phyloP scores from a whole-genome alignment of 192 early-diverging fungal genomes.

The Backusella circina region DNA sequence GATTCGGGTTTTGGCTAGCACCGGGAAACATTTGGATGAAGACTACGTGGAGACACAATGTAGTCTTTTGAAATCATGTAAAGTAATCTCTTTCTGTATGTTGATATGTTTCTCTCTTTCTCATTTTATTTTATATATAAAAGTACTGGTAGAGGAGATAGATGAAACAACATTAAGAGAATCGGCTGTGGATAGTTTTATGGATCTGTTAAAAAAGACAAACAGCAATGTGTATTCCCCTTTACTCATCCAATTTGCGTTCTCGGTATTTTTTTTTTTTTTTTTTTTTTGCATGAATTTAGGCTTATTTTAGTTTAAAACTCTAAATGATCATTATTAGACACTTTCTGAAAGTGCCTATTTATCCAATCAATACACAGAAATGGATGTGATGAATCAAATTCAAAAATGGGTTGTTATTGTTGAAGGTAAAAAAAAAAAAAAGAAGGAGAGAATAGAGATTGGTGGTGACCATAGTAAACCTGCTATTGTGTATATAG shows the following conservation, averaged over 20 bases:
- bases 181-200: not conserved
- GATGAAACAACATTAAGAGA: slow-evolving; percentile 10
- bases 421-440: slow-evolving; percentile 19
- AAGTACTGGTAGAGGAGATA: slow-evolving; percentile 5
- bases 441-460: not conserved
- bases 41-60: slow-evolving; percentile 15
- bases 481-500: not conserved
- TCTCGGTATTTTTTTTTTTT: slow-evolving; percentile 26
- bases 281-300: not conserved
- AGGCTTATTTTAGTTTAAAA: not conserved
- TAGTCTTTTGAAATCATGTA: slow-evolving; percentile 6
- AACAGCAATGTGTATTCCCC: not conserved
- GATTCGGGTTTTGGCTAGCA: not conserved
- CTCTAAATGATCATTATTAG: not conserved
- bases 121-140: not conserved
- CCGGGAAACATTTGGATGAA: not conserved
- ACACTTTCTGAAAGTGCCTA: slow-evolving; percentile 24
- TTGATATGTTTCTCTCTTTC: not conserved
- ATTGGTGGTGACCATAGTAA: not conserved
- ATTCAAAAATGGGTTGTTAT: slow-evolving; percentile 16
- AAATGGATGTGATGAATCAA: slow-evolving; percentile 18
- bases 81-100: too few species aligned
- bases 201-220: not conserved
- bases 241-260: slow-evolving; percentile 11
- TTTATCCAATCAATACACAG: not conserved